Base-by-base conservation (phyloP, 768 basidiomycete species). In the Omphalotus guepiniiformis region DNA sequence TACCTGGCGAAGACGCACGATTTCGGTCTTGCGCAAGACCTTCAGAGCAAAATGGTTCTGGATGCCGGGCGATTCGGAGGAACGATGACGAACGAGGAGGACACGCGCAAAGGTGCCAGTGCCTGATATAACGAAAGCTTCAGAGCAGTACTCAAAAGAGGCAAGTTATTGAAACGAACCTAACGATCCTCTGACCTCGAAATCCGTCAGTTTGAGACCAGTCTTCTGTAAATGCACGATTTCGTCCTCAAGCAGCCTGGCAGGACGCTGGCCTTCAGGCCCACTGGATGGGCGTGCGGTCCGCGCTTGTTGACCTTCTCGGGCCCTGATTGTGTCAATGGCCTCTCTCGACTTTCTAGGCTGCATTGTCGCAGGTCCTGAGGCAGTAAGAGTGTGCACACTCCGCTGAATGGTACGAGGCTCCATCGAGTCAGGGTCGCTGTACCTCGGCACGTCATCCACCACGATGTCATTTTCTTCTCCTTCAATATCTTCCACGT, bases 51-150 rank as follows among this genome's bases (percentile, higher is more conserved):
- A 94, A 61, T 83, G 79, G 51, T 69, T 79, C 50, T 80, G 78
- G 2, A 79, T 64, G 53, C 71, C 72, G 18, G 75, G 64, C 4
- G 70, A 68, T 3, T 70, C 61, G 2, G 76, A 70, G 38, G 70
- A 51, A 25, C 81, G 74, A 53, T 90, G 81, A 47, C 90, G 85
- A 30, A 96, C 94, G 2, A 98, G 78, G 30, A 97, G 72, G 13
- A 99, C 96, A 48, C 89, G 82, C 39, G 83, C 96, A 67, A 99
- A 99, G 0, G 96, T 99, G 2, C 96, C 96, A 1, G 95, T 95
- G 22, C 96, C 95, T 91, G 51, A 35, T 50, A 19, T 40, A 51
- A 38, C 40, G 39, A 9, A 51, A 27, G 48, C n/a, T n/a, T n/a
- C n/a, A n/a, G n/a, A n/a, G n/a, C n/a, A n/a, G n/a, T n/a, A n/a